A percentile compares a stretch with the other conserved stretches of the same genome.
Evolutionary conservation across 352 stramenopile genomes (phyloP).

Genomic region (Globisporangium heterothallicum): DNA sequence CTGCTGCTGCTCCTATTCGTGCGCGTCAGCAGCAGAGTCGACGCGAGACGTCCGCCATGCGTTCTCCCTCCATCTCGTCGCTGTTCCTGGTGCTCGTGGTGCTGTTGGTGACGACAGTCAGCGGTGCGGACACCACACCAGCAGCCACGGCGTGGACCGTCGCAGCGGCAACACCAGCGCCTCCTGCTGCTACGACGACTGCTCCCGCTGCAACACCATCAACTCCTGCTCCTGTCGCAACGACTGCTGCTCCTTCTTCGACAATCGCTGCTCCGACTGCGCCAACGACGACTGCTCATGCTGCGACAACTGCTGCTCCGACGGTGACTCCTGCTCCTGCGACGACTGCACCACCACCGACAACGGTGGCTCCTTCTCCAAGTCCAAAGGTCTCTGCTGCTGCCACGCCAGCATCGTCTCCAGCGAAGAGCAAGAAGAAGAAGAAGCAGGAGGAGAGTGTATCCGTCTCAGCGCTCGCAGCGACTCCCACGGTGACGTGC

Average conservation of each 20-base stretch:
- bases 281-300: slow-evolving; percentile 6
- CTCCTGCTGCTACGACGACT: slow-evolving; percentile 8
- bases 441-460: background rate
- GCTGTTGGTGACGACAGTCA: background rate
- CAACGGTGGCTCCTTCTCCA: background rate
- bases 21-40: background rate
- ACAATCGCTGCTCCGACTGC: slow-evolving; percentile 3
- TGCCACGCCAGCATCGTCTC: background rate
- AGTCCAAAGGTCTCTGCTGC: background rate
- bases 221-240: slow-evolving; percentile 16
- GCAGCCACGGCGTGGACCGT: background rate
- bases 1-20: too few relatives aligned
- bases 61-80: too few relatives aligned
- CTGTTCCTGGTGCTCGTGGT: background rate
- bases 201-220: slow-evolving; percentile 7
- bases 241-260: background rate
- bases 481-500: slow-evolving; percentile 18
- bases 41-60: too few relatives aligned
- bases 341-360: background rate
- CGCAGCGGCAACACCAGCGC: background rate
- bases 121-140: background rate
- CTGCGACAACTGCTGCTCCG: slow-evolving; percentile 29
- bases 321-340: slow-evolving; percentile 43
- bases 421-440: background rate
- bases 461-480: slow-evolving; percentile 10